phyloP scores from a whole-genome alignment of 2,329 filamentous ascomycete species.

The Lachnellula suecica region DNA sequence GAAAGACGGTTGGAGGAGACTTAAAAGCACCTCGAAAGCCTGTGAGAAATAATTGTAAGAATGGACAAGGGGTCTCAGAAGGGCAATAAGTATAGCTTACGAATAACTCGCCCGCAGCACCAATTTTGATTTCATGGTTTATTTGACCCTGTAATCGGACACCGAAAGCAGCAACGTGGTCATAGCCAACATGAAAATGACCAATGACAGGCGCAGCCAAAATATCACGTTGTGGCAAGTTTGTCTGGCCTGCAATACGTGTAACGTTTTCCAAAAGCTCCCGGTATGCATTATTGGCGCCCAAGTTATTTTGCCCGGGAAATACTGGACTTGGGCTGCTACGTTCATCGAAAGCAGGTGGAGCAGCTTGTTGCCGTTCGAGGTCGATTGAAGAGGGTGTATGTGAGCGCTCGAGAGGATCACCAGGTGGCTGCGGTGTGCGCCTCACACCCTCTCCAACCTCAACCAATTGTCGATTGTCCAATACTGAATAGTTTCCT shows the following conservation, averaged over 20 bases:
- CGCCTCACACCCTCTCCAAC: too few species aligned
- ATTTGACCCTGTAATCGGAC: slow-evolving; percentile 16
- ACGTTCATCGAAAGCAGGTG: background rate
- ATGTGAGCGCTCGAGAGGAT: background rate
- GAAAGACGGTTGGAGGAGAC: slow-evolving; percentile 37
- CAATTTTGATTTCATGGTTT: slow-evolving; percentile 28
- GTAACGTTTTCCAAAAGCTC: slow-evolving; percentile 17
- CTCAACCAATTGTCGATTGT: background rate
- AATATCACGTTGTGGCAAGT: slow-evolving; percentile 9
- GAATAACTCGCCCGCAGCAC: slow-evolving; percentile 31
- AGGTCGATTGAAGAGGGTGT: too few species aligned
- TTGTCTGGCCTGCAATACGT: slow-evolving; percentile 10
- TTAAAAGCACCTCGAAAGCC: slow-evolving; percentile 43
- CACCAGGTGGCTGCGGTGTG: too few species aligned
- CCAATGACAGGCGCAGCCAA: background rate
- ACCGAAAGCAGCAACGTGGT: slow-evolving; percentile 14
- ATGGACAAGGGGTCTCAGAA: background rate
- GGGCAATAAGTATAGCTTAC: slow-evolving; percentile 16
- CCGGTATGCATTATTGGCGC: slow-evolving; percentile 6
- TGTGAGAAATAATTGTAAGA: slow-evolving; percentile 20
- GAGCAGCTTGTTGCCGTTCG: too few species aligned
- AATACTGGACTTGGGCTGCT: slow-evolving; percentile 1
- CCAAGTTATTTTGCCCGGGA: background rate
- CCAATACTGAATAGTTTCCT: background rate
- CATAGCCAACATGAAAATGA: slow-evolving; percentile 6